Conservation (phyloP, 306 rosid genomes). For the Dicorynia guianensis region DNA sequence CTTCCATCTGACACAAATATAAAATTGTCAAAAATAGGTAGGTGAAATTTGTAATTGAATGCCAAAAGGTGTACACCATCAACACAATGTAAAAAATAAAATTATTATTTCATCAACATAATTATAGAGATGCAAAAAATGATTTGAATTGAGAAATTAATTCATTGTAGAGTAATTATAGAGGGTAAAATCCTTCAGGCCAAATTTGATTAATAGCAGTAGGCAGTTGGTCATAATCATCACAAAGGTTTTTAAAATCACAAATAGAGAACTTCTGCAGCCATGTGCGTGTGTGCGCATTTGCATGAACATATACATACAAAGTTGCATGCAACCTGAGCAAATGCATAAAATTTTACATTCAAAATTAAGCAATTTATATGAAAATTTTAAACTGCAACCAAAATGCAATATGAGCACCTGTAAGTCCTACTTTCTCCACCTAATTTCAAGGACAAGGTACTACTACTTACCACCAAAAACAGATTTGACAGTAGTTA, state of each 20-base stretch:
- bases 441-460: background rate
- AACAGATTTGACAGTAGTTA: constrained; percentile 4
- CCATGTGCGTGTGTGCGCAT: background rate
- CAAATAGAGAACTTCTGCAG: background rate
- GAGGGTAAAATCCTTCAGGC: background rate
- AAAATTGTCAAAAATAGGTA: constrained; percentile 29
- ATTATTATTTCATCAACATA: constrained; percentile 16
- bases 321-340: constrained; percentile 11
- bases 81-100: too few relatives aligned
- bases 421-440: background rate
- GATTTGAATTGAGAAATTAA: constrained; percentile 15
- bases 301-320: constrained; percentile 12
- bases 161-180: background rate
- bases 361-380: constrained; percentile 6
- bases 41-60: constrained; percentile 13
- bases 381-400: background rate
- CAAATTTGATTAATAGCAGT: constrained; percentile 16
- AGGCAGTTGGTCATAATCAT: background rate
- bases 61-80: constrained; percentile 11
- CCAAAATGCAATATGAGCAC: constrained; percentile 25
- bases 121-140: constrained; percentile 29
- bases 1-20: constrained; percentile 79
- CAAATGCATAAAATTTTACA: constrained; percentile 25
- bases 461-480: constrained; percentile 8
- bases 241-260: constrained; percentile 5